Percentiles rank a stretch among this genome's conserved stretches.
phyloP scores from a whole-genome alignment of 1,284 basidiomycete species.

The Sanghuangporus baumii region DNA sequence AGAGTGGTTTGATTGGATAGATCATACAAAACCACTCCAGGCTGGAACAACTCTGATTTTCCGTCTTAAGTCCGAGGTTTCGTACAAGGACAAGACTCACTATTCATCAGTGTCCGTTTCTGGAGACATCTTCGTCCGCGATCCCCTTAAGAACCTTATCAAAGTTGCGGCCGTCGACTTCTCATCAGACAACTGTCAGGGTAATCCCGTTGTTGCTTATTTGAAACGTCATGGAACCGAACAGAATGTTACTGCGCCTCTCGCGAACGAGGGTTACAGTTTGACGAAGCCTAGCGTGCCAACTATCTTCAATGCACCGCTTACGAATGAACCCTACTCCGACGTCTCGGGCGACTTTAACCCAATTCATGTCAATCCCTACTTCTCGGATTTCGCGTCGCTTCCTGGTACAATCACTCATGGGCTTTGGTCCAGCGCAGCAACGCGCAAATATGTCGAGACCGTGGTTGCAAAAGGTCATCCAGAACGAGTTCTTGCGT shows the following conservation, averaged over 20 bases:
- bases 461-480: conserved; percentile 90
- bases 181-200: conserved; percentile 80
- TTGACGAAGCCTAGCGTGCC: conserved; percentile 55
- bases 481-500: conserved; percentile 86
- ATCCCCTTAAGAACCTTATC: conserved; percentile 80
- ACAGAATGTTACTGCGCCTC: conserved; percentile 71
- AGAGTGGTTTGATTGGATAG: conserved; percentile 97
- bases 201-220: conserved; percentile 93
- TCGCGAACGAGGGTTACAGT: conserved; percentile 84
- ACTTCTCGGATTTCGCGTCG: conserved; percentile 92
- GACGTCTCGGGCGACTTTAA: conserved; percentile 96
- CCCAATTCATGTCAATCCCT: conserved; percentile 97
- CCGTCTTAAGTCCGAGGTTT: conserved; percentile 80
- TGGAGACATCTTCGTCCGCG: conserved; percentile 82
- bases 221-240: conserved; percentile 85
- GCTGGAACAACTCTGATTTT: conserved; percentile 86
- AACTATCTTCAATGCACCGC: conserved; percentile 69
- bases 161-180: conserved; percentile 89
- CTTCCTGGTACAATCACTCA: conserved; percentile 97
- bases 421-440: conserved; percentile 95
- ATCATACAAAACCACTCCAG: conserved; percentile 72
- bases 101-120: conserved; percentile 80
- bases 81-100: conserved; percentile 87
- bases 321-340: conserved; percentile 94
- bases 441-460: conserved; percentile 90